Base-by-base conservation (phyloP, 352 stramenopile species). In the Phytopythium oedochilum region DNA sequence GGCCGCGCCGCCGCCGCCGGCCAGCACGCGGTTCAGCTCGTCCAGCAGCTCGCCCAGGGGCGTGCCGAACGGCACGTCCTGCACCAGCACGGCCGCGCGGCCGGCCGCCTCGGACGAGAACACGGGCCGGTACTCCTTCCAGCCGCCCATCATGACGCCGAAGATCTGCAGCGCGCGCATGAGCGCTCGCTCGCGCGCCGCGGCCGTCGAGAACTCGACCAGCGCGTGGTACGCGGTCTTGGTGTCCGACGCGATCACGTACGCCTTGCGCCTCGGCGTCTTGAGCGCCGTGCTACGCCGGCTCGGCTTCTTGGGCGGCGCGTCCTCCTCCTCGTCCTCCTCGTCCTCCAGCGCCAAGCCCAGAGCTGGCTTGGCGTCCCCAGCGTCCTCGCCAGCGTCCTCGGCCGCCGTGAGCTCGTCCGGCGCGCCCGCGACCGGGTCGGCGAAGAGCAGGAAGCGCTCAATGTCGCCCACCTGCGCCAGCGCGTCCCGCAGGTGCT, bases 101-200 rank as follows among this genome's bases (percentile, higher is more conserved):
- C 73, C 46, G 15, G 83, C 71, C 26, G 61, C 65, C 1, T 62
- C 44, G 2, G 79, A 81, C 45, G 81, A 77, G 54, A 95, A 95
- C 53, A 91, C 82, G 0, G 85, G 72, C 0, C 85, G 85, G 53
- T 88, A 86, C 64, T 95, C 80, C n/a, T 86, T 88, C 70, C 69
- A 90, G 50, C 82, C 84, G 22, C 52, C 65, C 77, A 95, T 90
- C 81, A 95, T 93, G 22, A 95, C 83, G 26, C 85, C 85, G 56
- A 95, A 95, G 57, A 95, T 95, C 68, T 90, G 81, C 23, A 93
- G 59, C 45, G 85, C 79, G 10, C 79, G 81, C 59, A 89, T 83
- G 45, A 89, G 70, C 34, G 85, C 85, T 7, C 73, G 74, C 5
- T 86, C 73, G 14, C 69, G 74, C 7, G 57, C 66, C 40, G 55